These are phyloP conservation scores for Podospora sp. DNA, from an alignment of 495 filamentous ascomycete genomes.

Conservation along the genomic window DNA sequence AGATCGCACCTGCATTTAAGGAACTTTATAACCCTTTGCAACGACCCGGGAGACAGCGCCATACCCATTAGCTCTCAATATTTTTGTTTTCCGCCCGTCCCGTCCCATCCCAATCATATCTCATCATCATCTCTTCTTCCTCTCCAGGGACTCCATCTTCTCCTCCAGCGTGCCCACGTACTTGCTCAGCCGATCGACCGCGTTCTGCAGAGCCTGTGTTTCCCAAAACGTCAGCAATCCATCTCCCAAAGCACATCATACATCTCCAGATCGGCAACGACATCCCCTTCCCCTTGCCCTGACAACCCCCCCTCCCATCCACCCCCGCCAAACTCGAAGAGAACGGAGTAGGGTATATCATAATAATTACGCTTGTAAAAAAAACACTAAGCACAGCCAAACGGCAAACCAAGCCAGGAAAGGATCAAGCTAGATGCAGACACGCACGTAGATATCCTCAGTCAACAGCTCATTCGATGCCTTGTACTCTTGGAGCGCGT, in stretches of 20 bases:
- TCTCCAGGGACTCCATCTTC: constrained; percentile 69
- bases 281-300: no score
- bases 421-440: constrained; percentile 47
- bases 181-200: constrained; percentile 80
- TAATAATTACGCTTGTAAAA: constrained; percentile 22
- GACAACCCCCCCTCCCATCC: constrained; percentile 1
- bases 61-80: neutral
- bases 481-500: constrained; percentile 89
- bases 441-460: constrained; percentile 92
- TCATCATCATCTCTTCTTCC: constrained; percentile 47
- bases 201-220: constrained; percentile 77
- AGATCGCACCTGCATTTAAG: neutral
- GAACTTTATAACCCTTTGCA: neutral
- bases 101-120: constrained; percentile 2
- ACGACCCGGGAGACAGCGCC: neutral
- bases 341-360: constrained; percentile 13
- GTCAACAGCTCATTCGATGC: constrained; percentile 91
- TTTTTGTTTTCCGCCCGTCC: constrained; percentile 1
- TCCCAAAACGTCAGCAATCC: neutral
- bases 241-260: constrained; percentile 10
- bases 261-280: constrained; percentile 20
- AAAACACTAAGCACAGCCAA: neutral
- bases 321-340: neutral
- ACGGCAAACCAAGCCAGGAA: neutral
- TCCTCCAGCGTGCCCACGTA: constrained; percentile 83